A percentile compares a stretch with the other conserved stretches of the same genome.
Evolutionary conservation across 1,139 yeast species (phyloP).

Genomic region (Hyphopichia burtonii): DNA sequence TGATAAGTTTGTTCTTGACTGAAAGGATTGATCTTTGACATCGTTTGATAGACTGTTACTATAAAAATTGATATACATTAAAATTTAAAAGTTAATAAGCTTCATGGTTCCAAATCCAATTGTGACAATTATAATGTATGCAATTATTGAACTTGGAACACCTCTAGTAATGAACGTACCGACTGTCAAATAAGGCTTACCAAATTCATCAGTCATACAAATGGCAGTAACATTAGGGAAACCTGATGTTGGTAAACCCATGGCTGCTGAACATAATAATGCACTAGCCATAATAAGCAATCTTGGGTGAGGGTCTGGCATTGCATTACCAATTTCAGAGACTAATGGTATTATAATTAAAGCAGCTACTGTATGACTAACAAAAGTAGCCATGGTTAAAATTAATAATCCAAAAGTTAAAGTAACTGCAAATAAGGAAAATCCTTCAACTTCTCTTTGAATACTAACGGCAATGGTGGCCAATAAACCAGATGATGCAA

Average conservation of each 20-base stretch:
- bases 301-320: conserved; percentile 57
- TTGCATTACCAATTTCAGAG: conserved; percentile 61
- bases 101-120: conserved; percentile 69
- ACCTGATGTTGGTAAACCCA: conserved; percentile 77
- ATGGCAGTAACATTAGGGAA: conserved; percentile 82
- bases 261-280: conserved; percentile 68
- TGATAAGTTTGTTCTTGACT: too few relatives aligned
- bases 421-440: conserved; percentile 58
- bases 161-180: conserved; percentile 69
- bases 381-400: conserved; percentile 70
- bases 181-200: conserved; percentile 65
- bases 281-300: conserved; percentile 67
- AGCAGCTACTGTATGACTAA: conserved; percentile 77
- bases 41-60: too few relatives aligned
- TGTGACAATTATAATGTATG: conserved; percentile 56
- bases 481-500: conserved; percentile 66
- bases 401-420: conserved; percentile 66
- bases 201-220: conserved; percentile 71
- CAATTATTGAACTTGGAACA: conserved; percentile 61
- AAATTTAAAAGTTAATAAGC: conserved; percentile 35
- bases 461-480: conserved; percentile 60
- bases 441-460: conserved; percentile 54
- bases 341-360: conserved; percentile 69
- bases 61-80: neutral
- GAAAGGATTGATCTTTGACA: too few relatives aligned